Evolutionary conservation across 2,329 filamentous ascomycete genomes (phyloP).

Genomic region (Sarocladiaceae sp.): DNA sequence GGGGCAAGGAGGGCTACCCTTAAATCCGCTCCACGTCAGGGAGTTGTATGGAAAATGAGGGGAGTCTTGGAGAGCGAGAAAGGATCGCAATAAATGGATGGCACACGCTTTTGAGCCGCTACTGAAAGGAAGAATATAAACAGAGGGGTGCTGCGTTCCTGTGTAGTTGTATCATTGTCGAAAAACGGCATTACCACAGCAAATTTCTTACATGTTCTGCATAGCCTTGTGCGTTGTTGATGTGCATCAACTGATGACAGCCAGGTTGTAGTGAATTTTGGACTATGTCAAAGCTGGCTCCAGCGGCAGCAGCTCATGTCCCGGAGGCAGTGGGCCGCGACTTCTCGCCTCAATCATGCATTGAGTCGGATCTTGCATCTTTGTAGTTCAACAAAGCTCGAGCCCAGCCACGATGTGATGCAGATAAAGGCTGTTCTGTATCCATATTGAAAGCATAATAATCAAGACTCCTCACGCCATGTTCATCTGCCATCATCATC

Average conservation of each 20-base stretch:
- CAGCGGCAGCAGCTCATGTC: too few species aligned
- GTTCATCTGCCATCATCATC: constrained; percentile 9
- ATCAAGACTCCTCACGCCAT: background rate
- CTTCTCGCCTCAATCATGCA: too few species aligned
- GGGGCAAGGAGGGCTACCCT: constrained; percentile 88
- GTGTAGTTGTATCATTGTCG: constrained; percentile 8
- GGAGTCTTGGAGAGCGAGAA: background rate
- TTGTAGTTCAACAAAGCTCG: too few species aligned
- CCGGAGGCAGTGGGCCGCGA: too few species aligned
- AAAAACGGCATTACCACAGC: background rate
- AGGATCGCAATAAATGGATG: background rate
- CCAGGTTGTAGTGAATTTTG: too few species aligned
- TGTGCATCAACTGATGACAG: background rate
- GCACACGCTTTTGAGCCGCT: background rate
- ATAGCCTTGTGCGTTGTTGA: background rate
- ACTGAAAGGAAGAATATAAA: constrained; percentile 4
- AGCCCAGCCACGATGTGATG: too few species aligned
- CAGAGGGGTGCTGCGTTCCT: background rate
- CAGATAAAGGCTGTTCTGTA: background rate
- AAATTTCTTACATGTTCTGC: constrained; percentile 3
- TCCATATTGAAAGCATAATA: background rate
- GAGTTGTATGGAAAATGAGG: background rate
- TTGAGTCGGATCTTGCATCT: too few species aligned
- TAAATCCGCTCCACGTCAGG: background rate
- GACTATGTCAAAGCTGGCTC: too few species aligned